Conservation (phyloP, 2,329 filamentous ascomycete species). For the Cladosporium sp. region DNA sequence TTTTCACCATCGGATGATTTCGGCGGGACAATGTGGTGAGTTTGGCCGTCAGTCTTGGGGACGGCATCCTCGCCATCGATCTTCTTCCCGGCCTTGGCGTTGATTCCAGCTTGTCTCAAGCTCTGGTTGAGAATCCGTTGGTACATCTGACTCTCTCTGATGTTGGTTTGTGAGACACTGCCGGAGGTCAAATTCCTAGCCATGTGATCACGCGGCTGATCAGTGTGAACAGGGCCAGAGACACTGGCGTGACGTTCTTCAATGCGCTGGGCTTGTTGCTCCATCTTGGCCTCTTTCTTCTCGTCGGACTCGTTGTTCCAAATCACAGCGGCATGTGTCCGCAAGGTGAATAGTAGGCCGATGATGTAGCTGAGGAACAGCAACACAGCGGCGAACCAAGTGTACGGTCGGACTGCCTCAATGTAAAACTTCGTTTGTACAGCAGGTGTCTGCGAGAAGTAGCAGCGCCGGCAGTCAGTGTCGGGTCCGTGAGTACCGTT, state of each 20-base stretch:
- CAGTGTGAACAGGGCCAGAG: neutral
- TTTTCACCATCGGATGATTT: constrained; percentile 49
- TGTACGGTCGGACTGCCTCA: constrained; percentile 87
- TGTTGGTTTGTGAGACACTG: constrained; percentile 43
- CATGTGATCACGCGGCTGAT: constrained; percentile 14
- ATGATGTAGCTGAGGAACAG: constrained; percentile 92
- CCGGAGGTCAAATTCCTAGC: constrained; percentile 12
- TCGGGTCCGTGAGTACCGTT: constrained; percentile 41
- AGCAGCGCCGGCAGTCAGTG: constrained; percentile 84
- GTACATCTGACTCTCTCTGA: constrained; percentile 83
- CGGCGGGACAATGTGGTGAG: constrained; percentile 65
- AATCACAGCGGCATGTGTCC: constrained; percentile 93
- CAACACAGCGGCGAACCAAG: constrained; percentile 76
- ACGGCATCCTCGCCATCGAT: constrained; percentile 11
- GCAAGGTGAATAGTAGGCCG: constrained; percentile 87
- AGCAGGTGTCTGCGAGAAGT: constrained; percentile 81
- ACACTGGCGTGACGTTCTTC: constrained; percentile 17
- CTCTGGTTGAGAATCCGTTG: constrained; percentile 91
- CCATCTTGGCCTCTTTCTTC: constrained; percentile 38
- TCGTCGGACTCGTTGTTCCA: constrained; percentile 73
- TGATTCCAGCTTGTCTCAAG: constrained; percentile 71
- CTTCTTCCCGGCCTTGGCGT: constrained; percentile 31
- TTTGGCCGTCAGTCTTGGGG: constrained; percentile 33
- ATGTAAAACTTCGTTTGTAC: constrained; percentile 83
- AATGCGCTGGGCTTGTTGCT: constrained; percentile 27